Conservation (phyloP, 2,329 filamentous ascomycete species). For the Chaetomium globosum region DNA sequence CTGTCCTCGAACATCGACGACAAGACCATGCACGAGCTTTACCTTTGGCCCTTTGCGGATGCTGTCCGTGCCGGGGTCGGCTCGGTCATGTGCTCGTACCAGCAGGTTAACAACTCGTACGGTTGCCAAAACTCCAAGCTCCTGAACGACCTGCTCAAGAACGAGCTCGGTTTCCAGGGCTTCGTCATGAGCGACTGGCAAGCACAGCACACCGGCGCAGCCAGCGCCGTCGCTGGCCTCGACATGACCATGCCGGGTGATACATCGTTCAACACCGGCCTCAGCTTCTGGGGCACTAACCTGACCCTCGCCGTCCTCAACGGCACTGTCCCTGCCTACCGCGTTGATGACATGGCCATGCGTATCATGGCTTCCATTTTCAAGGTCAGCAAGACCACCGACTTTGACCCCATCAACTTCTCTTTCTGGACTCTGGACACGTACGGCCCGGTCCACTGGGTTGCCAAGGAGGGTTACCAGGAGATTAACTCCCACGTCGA, state of each 20-base stretch:
- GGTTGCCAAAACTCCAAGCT: slow-evolving; percentile 66
- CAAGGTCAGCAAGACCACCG: slow-evolving; percentile 62
- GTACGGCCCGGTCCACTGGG: slow-evolving; percentile 67
- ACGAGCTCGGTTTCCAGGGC: slow-evolving; percentile 67
- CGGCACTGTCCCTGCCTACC: slow-evolving; percentile 82
- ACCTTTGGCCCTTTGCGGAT: slow-evolving; percentile 67
- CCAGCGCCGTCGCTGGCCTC: slow-evolving; percentile 69
- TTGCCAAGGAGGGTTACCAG: slow-evolving; percentile 62
- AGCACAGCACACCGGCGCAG: slow-evolving; percentile 70
- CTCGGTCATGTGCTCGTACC: slow-evolving; percentile 57
- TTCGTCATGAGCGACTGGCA: slow-evolving; percentile 62
- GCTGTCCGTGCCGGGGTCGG: slow-evolving; percentile 59
- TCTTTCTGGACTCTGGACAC: slow-evolving; percentile 83
- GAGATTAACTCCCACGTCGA: slow-evolving; percentile 81
- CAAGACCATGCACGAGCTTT: slow-evolving; percentile 63
- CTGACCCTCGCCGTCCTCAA: slow-evolving; percentile 86
- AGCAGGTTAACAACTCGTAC: slow-evolving; percentile 68
- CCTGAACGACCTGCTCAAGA: slow-evolving; percentile 65
- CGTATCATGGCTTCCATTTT: slow-evolving; percentile 75
- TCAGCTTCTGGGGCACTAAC: slow-evolving; percentile 82
- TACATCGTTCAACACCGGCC: slow-evolving; percentile 71
- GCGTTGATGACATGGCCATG: slow-evolving; percentile 88
- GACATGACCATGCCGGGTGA: slow-evolving; percentile 93
- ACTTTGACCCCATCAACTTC: slow-evolving; percentile 70
- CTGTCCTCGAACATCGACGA: slow-evolving; percentile 59